Evolutionary conservation across 208 protist species (phyloP).

Genomic region (Leishmania arabica): DNA sequence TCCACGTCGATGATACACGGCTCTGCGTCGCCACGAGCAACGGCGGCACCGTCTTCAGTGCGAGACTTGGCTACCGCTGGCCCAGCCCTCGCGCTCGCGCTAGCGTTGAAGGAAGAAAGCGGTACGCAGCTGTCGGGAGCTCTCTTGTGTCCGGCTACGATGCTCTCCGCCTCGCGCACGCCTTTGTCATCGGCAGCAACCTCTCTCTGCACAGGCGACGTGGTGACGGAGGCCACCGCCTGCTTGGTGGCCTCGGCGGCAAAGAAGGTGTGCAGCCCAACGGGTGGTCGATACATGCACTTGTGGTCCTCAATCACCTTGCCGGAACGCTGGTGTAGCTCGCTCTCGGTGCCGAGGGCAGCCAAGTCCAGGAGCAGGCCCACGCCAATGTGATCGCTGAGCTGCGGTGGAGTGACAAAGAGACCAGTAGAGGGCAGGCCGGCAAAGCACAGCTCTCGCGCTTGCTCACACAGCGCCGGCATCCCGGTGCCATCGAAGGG

Average conservation of each 20-base stretch:
- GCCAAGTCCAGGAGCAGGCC: conserved; percentile 45
- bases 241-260: conserved; percentile 30
- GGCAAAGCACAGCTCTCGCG: conserved; percentile 46
- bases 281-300: conserved; percentile 72
- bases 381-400: conserved; percentile 91
- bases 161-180: background rate
- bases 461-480: conserved; percentile 43
- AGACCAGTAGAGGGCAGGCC: conserved; percentile 80
- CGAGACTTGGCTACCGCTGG: background rate
- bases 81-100: background rate
- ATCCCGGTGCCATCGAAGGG: conserved; percentile 77
- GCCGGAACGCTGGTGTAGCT: conserved; percentile 34
- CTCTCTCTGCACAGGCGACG: background rate
- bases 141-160: conserved; percentile 8
- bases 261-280: conserved; percentile 65
- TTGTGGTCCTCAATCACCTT: conserved; percentile 57
- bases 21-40: background rate
- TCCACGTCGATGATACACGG: conserved; percentile 6
- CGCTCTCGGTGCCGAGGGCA: background rate
- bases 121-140: background rate
- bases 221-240: background rate
- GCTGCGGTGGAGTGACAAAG: conserved; percentile 87
- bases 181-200: background rate
- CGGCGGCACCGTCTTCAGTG: background rate
- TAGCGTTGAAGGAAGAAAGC: background rate